These are phyloP conservation scores for Monilinia polystroma DNA, from an alignment of 2,329 filamentous ascomycete genomes.

Conservation along the genomic window DNA sequence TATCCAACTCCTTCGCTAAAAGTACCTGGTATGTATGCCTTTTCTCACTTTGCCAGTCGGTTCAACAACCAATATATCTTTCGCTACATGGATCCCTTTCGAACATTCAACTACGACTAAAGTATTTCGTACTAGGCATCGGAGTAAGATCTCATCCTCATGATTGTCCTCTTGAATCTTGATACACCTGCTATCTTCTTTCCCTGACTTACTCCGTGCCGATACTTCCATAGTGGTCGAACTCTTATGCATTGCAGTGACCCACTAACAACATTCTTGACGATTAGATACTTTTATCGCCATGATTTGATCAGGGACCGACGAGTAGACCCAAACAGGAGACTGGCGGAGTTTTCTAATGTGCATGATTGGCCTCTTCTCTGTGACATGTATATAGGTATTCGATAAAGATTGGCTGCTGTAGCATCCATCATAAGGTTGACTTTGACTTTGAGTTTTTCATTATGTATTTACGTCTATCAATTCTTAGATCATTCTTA, in stretches of 20 bases:
- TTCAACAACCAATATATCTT: not conserved
- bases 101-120: not conserved
- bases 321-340: too few species aligned
- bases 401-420: not conserved
- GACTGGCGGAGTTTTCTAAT: not conserved
- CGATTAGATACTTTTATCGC: too few species aligned
- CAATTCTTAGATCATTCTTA: not conserved
- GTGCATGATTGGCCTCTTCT: not conserved
- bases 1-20: too few species aligned
- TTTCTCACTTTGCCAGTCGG: too few species aligned
- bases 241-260: conserved; percentile 6
- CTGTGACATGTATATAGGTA: not conserved
- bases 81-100: conserved; percentile 1
- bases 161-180: too few species aligned
- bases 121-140: too few species aligned
- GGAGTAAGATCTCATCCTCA: not conserved
- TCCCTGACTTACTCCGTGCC: not conserved
- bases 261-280: not conserved
- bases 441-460: conserved; percentile 7
- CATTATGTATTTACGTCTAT: not conserved
- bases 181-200: not conserved
- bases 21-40: too few species aligned
- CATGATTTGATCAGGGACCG: too few species aligned
- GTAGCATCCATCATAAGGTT: conserved; percentile 1
- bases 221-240: conserved; percentile 5